Percentiles rank a stretch among this genome's conserved stretches.
Conservation (phyloP, 441 rosid genomes). For the Syzygium malaccense region DNA sequence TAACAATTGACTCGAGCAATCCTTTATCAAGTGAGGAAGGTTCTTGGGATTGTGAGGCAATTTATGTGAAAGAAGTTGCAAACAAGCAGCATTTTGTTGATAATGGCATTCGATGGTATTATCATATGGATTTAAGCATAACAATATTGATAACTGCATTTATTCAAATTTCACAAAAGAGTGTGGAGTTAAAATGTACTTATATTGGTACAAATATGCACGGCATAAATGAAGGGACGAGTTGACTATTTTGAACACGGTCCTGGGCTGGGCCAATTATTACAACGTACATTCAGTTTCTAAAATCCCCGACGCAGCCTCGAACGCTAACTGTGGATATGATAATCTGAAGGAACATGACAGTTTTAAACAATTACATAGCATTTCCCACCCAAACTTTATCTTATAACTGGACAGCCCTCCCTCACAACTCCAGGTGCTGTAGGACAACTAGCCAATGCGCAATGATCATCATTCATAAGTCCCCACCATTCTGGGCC, state of each 20-base stretch:
- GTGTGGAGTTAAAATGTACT: too few relatives aligned
- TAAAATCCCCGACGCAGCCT: neutral
- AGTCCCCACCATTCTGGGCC: constrained; percentile 76
- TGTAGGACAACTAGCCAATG: constrained; percentile 58
- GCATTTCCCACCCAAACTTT: neutral
- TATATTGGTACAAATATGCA: too few relatives aligned
- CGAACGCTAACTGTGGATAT: neutral
- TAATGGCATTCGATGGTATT: too few relatives aligned
- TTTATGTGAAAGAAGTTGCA: too few relatives aligned
- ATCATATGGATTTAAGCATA: too few relatives aligned
- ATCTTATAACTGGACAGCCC: constrained; percentile 50
- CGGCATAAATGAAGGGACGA: neutral
- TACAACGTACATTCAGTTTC: neutral
- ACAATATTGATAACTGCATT: too few relatives aligned
- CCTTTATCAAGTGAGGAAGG: neutral
- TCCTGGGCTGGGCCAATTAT: neutral
- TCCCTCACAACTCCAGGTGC: constrained; percentile 43
- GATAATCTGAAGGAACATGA: neutral
- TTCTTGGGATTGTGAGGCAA: too few relatives aligned
- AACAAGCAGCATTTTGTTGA: too few relatives aligned
- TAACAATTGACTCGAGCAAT: neutral
- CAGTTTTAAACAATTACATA: neutral
- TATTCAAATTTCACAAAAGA: too few relatives aligned
- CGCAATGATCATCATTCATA: constrained; percentile 40
- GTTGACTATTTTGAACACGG: neutral